Evolutionary conservation across 306 rosid genomes (phyloP), one percentile per base, ranked within the genome.

Genomic region (Cyclanthera cordifolia): DNA sequence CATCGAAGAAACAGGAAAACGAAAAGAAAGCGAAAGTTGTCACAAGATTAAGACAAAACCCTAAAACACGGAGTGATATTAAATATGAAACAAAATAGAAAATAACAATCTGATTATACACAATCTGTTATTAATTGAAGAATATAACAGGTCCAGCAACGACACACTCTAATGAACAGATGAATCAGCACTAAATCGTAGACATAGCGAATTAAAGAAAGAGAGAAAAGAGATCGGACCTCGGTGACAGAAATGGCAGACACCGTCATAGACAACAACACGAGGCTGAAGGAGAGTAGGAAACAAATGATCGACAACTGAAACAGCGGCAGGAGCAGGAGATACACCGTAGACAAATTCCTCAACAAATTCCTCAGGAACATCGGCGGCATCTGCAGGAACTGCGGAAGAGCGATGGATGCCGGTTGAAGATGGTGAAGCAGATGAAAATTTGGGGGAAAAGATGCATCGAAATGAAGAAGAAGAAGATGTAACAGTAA

Each of bases 161-260:
- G 15, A 2, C 41, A 45, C 72, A 15, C 48, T 47, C 24, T 30
- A 16, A 48, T 67, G 41, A 30, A 48, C 72, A 48, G 8, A 58
- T 5, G 16, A 43, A 6, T 6, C 46, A 23, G 27, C 52, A 41
- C 1, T 27, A 41, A 51, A 43, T 37, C 21, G 27, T 53, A 71
- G 13, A 53, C 37, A 8, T 15, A 63, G 28, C 16, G 15, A 12
- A 7, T 45, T 39, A 10, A 2, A n/a, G 21, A 28, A 34, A 20
- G 30, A 37, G 1, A 1, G 5, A 1, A 20, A 24, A 54, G 14
- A 58, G 10, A 3, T 21, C 19, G 49, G 15, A 81, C 96, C 95
- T 48, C 83, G 78, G 76, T 90, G 96, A 76, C 91, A 90, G 73
- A 87, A 84, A 74, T 78, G 95, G 64, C 91, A 90, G 74, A 84